A percentile compares a stretch with the other conserved stretches of the same genome.
Conservation (phyloP, 495 filamentous ascomycete genomes). For the Talaromyces borbonicus region DNA sequence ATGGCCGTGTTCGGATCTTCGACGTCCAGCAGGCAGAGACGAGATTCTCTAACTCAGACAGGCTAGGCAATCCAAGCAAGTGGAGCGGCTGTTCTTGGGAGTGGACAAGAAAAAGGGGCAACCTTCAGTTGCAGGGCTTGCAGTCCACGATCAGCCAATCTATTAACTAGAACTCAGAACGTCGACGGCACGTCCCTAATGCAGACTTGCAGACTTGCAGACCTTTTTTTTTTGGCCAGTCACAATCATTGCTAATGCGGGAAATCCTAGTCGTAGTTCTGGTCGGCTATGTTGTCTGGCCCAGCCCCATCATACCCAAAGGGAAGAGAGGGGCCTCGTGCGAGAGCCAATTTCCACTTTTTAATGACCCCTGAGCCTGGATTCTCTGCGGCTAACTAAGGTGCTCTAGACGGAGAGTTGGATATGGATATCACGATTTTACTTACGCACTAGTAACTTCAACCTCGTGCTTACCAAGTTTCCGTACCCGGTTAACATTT, state of each 20-base stretch:
- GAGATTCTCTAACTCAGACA: neutral
- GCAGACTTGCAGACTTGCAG: no score
- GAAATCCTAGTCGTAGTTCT: slow-evolving; percentile 1
- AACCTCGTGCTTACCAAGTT: no score
- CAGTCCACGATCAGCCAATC: no score
- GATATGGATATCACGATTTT: no score
- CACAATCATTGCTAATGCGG: slow-evolving; percentile 1
- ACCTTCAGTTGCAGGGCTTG: no score
- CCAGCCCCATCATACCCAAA: no score
- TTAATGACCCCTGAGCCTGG: slow-evolving; percentile 1
- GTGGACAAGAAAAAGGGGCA: slow-evolving; percentile 3
- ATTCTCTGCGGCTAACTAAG: neutral
- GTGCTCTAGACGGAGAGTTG: no score
- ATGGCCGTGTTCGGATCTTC: no score
- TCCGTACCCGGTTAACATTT: no score
- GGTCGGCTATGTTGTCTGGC: no score
- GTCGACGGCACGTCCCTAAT: slow-evolving; percentile 1
- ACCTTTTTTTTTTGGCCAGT: neutral
- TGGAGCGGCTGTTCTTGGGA: slow-evolving; percentile 2
- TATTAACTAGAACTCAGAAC: neutral
- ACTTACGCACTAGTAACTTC: no score
- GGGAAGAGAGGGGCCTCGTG: no score
- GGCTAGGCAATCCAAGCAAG: neutral
- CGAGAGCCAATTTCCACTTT: neutral
- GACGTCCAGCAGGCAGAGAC: neutral